Conservation (phyloP, 2,329 filamentous ascomycete species). For the Chaetomiaceae sp. region DNA sequence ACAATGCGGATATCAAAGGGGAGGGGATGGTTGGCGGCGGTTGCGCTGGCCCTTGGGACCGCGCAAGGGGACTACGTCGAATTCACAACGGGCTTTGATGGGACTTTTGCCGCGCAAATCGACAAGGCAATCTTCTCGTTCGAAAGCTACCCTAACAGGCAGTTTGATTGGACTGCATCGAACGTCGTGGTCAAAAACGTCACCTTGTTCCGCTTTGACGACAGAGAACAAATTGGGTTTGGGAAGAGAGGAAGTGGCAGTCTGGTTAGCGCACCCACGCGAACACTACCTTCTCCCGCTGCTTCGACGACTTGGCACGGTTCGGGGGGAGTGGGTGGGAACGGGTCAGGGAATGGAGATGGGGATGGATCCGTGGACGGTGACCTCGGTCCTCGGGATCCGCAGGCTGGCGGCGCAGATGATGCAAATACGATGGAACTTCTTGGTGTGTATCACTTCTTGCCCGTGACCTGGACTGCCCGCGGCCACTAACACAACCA, state of each 20-base stretch:
- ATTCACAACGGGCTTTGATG: not conserved
- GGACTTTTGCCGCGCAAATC: not conserved
- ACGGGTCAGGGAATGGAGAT: no score
- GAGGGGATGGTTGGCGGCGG: constrained; percentile 17
- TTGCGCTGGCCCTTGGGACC: constrained; percentile 6
- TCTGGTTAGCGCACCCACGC: no score
- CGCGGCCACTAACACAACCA: not conserved
- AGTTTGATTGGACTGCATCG: not conserved
- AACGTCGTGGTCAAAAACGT: not conserved
- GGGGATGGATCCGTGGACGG: no score
- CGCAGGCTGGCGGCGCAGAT: no score
- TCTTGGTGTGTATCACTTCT: not conserved
- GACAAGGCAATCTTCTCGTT: not conserved
- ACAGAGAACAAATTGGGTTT: not conserved
- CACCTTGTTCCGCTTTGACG: not conserved
- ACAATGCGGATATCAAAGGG: constrained; percentile 20
- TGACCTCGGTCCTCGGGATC: no score
- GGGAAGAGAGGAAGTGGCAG: not conserved
- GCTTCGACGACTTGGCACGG: no score
- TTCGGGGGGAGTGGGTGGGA: no score
- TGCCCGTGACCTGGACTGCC: not conserved
- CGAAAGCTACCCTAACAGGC: not conserved
- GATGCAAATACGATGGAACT: no score
- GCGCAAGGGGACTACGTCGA: constrained; percentile 2
- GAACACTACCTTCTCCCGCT: no score